Evolutionary conservation across 148 eudicot species (phyloP).

Genomic region (Cornus florida): DNA sequence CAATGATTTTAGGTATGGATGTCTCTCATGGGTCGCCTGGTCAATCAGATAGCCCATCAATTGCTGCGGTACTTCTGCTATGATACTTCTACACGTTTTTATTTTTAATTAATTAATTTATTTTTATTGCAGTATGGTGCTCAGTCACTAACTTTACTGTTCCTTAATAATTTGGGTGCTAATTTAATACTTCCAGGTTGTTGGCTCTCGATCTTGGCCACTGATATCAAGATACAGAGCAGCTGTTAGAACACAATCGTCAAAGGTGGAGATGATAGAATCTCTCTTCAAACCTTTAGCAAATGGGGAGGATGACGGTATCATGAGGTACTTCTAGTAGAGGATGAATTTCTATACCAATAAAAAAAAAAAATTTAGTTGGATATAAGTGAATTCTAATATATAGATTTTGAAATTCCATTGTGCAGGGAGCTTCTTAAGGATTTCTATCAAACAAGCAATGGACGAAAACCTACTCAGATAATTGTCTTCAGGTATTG

Average conservation of each 20-base stretch:
- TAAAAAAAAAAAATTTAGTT: background rate
- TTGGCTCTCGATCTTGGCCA: constrained; percentile 93
- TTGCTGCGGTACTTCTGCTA: constrained; percentile 70
- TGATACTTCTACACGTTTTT: background rate
- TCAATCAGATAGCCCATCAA: constrained; percentile 71
- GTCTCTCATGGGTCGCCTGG: constrained; percentile 97
- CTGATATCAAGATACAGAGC: constrained; percentile 89
- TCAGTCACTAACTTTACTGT: background rate
- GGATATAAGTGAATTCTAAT: background rate
- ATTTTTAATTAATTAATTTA: too few species aligned
- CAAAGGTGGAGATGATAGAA: constrained; percentile 88
- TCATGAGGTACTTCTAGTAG: constrained; percentile 60
- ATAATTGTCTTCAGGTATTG: constrained; percentile 82
- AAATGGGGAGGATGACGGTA: constrained; percentile 79
- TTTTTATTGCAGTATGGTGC: background rate
- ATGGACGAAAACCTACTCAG: constrained; percentile 70
- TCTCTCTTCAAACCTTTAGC: constrained; percentile 67
- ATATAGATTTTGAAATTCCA: background rate
- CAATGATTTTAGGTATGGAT: constrained; percentile 94
- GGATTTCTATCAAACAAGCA: constrained; percentile 75
- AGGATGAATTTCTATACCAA: background rate
- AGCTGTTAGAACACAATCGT: constrained; percentile 71
- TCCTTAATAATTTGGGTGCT: background rate
- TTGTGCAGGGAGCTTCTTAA: constrained; percentile 66
- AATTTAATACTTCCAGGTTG: constrained; percentile 53